phyloP scores from a whole-genome alignment of 148 eudicot species.

The Salicornia ramosissima region DNA sequence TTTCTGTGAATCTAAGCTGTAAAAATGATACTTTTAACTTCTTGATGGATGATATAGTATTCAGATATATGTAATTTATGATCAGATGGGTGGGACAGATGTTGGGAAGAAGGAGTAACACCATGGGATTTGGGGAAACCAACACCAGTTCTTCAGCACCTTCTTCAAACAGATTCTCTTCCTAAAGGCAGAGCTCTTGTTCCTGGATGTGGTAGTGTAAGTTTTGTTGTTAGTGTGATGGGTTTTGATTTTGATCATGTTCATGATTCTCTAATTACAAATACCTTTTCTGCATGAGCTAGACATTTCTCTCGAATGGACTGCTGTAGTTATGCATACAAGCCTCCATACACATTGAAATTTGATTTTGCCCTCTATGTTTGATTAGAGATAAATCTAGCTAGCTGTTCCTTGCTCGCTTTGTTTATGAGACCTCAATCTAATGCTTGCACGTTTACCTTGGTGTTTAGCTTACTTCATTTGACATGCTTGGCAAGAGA shows the following conservation, averaged over 20 bases:
- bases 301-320: not conserved
- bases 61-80: slow-evolving; percentile 11
- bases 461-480: not conserved
- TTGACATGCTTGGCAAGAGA: not conserved
- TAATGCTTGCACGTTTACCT: no score
- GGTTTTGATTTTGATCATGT: not conserved
- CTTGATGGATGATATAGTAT: not conserved
- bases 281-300: not conserved
- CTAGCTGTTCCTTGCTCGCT: no score
- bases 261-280: not conserved
- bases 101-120: slow-evolving; percentile 69
- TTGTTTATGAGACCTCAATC: no score
- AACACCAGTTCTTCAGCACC: slow-evolving; percentile 64
- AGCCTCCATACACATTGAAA: not conserved
- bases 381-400: no score
- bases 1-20: not conserved
- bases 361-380: not conserved
- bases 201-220: slow-evolving; percentile 89
- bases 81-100: slow-evolving; percentile 71
- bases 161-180: slow-evolving; percentile 47
- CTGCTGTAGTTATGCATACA: not conserved
- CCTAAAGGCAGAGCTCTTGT: slow-evolving; percentile 72
- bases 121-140: slow-evolving; percentile 88
- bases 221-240: slow-evolving; percentile 13
- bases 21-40: not conserved